A percentile compares a stretch with the other conserved stretches of the same genome.
Conservation (phyloP, 805 yeast species). For the Danielozyma ontarioensis region DNA sequence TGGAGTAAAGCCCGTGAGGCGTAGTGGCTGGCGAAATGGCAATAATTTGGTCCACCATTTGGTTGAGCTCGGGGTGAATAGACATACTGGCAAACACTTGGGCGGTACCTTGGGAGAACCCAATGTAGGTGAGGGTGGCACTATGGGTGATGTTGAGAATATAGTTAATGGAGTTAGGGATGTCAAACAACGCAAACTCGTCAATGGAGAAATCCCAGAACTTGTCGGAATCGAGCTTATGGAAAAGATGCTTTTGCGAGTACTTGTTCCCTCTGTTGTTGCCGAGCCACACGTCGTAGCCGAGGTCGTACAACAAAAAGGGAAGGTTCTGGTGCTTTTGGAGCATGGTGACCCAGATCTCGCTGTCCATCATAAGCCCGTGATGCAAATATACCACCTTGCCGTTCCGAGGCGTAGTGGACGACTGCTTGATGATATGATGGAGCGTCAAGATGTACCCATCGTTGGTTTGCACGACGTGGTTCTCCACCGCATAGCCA, state of each 20-base stretch:
- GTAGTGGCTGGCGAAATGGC: slow-evolving; percentile 94
- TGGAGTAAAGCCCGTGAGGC: slow-evolving; percentile 77
- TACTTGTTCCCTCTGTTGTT: slow-evolving; percentile 92
- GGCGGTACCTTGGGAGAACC: slow-evolving; percentile 92
- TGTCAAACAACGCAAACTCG: slow-evolving; percentile 85
- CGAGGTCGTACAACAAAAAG: slow-evolving; percentile 67
- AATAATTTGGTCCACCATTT: slow-evolving; percentile 51
- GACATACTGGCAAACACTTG: slow-evolving; percentile 85
- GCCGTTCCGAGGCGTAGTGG: slow-evolving; percentile 13
- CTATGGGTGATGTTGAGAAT: slow-evolving; percentile 46
- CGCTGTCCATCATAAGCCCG: slow-evolving; percentile 86
- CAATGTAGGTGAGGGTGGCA: slow-evolving; percentile 59
- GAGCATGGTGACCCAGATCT: slow-evolving; percentile 57
- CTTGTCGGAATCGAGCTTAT: slow-evolving; percentile 29
- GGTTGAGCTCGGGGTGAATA: slow-evolving; percentile 56
- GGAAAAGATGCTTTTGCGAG: slow-evolving; percentile 65
- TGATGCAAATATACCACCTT: slow-evolving; percentile 82
- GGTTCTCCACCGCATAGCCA: slow-evolving; percentile 71
- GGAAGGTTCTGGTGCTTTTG: slow-evolving; percentile 50
- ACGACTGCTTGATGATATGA: slow-evolving; percentile 42
- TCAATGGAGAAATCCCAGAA: slow-evolving; percentile 93
- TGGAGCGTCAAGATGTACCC: slow-evolving; percentile 74
- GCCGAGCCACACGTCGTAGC: slow-evolving; percentile 94
- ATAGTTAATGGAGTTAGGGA: slow-evolving; percentile 78
- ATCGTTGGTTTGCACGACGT: slow-evolving; percentile 72